Percentiles rank a stretch among this genome's conserved stretches.
Evolutionary conservation across 1,284 basidiomycete genomes (phyloP).

Genomic region (Volvariella volvacea): DNA sequence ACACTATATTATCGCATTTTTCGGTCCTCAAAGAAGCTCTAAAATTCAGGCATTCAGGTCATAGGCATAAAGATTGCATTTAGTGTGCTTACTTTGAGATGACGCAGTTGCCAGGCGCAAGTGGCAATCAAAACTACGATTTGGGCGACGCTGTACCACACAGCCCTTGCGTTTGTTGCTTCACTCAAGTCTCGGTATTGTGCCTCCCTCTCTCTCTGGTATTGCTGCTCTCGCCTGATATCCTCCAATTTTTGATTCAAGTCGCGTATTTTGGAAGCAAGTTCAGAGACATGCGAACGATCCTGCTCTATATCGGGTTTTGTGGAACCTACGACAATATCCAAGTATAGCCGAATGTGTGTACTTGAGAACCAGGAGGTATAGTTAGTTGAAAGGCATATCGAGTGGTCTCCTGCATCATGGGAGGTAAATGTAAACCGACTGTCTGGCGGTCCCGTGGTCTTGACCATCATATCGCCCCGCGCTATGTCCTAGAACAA

Average conservation of each 20-base stretch:
- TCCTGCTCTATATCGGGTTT: constrained; percentile 80
- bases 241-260: constrained; percentile 92
- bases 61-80: constrained; percentile 2
- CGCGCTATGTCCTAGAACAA: constrained; percentile 66
- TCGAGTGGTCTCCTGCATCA: constrained; percentile 93
- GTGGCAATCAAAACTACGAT: constrained; percentile 80
- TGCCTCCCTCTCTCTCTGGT: constrained; percentile 94
- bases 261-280: constrained; percentile 84
- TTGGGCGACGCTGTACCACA: constrained; percentile 91
- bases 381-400: constrained; percentile 90
- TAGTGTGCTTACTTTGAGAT: constrained; percentile 67
- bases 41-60: constrained; percentile 14
- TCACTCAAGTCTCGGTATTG: constrained; percentile 89
- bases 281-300: constrained; percentile 80
- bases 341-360: constrained; percentile 92
- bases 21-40: constrained; percentile 88
- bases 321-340: constrained; percentile 87
- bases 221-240: constrained; percentile 93
- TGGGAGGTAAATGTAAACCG: constrained; percentile 97
- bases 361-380: constrained; percentile 80
- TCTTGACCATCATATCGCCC: constrained; percentile 76
- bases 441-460: constrained; percentile 83
- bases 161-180: constrained; percentile 79
- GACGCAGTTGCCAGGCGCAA: constrained; percentile 89
- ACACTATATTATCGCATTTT: constrained; percentile 54